A percentile compares a stretch with the other conserved stretches of the same genome.
phyloP scores from a whole-genome alignment of 2,329 filamentous ascomycete genomes.

The Massarina eburnea region DNA sequence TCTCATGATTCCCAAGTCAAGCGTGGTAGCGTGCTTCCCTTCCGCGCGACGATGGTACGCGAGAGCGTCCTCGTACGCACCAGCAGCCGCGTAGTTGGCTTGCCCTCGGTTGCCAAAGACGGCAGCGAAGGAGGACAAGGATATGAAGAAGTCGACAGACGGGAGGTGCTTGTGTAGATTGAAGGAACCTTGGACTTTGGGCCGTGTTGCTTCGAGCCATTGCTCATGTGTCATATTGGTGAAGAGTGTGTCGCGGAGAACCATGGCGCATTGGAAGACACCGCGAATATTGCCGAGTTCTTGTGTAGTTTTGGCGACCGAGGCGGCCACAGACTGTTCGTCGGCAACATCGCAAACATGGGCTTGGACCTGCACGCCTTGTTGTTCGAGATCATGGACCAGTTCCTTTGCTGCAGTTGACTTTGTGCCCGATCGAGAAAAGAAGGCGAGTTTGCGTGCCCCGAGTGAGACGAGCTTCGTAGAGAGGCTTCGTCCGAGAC shows the following conservation, averaged over 20 bases:
- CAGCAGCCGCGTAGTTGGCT: slow-evolving; percentile 27
- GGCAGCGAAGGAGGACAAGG: slow-evolving; percentile 22
- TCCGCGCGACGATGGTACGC: slow-evolving; percentile 5
- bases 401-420: slow-evolving; percentile 1
- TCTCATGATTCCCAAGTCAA: slow-evolving; percentile 6
- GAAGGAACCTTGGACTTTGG: slow-evolving; percentile 40
- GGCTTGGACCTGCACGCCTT: slow-evolving; percentile 3
- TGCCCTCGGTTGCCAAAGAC: slow-evolving; percentile 23
- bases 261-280: slow-evolving; percentile 20
- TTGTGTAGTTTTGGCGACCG: neutral
- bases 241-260: slow-evolving; percentile 15
- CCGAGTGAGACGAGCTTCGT: slow-evolving; percentile 10
- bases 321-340: neutral
- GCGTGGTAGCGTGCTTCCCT: neutral
- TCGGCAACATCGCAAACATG: slow-evolving; percentile 14
- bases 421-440: slow-evolving; percentile 16
- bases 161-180: slow-evolving; percentile 25
- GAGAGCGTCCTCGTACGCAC: slow-evolving; percentile 28
- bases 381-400: slow-evolving; percentile 5
- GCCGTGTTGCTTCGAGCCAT: slow-evolving; percentile 10
- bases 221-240: slow-evolving; percentile 13
- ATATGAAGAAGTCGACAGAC: slow-evolving; percentile 25
- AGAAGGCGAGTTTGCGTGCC: slow-evolving; percentile 14
- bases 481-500: slow-evolving; percentile 20
- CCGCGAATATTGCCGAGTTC: slow-evolving; percentile 15